phyloP scores from a whole-genome alignment of 352 stramenopile species.

The Phytophthora multivora region DNA sequence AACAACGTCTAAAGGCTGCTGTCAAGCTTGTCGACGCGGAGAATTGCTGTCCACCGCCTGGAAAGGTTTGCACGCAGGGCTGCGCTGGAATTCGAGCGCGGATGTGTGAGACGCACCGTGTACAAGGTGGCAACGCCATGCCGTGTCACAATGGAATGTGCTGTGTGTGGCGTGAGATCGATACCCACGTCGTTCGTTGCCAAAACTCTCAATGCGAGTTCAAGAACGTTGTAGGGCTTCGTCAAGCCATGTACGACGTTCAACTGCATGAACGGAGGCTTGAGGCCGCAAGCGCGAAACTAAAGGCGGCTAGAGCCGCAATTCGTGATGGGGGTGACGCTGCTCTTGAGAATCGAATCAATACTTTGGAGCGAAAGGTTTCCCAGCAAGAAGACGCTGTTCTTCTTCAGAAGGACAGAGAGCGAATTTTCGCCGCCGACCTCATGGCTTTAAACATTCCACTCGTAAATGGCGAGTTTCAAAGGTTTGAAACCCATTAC shows the following conservation, averaged over 20 bases:
- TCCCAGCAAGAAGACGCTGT: constrained; percentile 24
- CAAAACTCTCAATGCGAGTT: constrained; percentile 69
- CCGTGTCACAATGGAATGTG: constrained; percentile 65
- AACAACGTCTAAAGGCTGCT: constrained; percentile 49
- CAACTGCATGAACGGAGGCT: constrained; percentile 35
- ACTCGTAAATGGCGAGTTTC: constrained; percentile 2
- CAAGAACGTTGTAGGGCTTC: constrained; percentile 65
- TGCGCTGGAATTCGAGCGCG: constrained; percentile 52
- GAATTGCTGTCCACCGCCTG: constrained; percentile 55
- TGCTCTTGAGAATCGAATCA: constrained; percentile 23
- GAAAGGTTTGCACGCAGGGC: constrained; percentile 44
- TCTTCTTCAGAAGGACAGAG: constrained; percentile 29
- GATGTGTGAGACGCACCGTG: constrained; percentile 60
- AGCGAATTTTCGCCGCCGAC: constrained; percentile 21
- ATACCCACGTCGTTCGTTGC: constrained; percentile 63
- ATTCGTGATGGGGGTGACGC: neutral
- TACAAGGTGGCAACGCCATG: constrained; percentile 7
- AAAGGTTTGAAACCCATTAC: constrained; percentile 23
- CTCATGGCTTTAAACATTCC: constrained; percentile 4
- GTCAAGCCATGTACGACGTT: constrained; percentile 71
- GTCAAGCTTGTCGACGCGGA: constrained; percentile 62
- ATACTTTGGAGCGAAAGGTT: constrained; percentile 21
- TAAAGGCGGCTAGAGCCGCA: constrained; percentile 2
- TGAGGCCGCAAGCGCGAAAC: constrained; percentile 8
- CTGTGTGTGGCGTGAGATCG: constrained; percentile 62